A percentile compares a stretch with the other conserved stretches of the same genome.
phyloP scores from a whole-genome alignment of 768 basidiomycete species.

The Lepiota subincarnata region DNA sequence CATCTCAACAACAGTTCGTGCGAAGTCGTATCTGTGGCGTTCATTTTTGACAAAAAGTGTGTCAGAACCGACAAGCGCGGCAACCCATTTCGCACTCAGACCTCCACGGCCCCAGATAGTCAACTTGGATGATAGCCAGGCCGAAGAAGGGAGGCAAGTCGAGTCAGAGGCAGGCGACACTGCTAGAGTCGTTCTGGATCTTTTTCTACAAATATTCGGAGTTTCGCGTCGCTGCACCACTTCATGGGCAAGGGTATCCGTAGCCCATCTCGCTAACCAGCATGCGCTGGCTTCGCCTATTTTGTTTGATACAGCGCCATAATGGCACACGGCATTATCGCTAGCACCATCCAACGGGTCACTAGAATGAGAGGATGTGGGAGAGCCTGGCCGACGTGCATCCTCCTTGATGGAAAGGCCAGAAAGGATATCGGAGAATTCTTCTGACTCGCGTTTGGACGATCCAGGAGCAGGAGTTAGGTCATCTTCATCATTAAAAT shows the following conservation, averaged over 20 bases:
- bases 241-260: conserved; percentile 70
- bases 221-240: conserved; percentile 29
- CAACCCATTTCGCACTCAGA: conserved; percentile 66
- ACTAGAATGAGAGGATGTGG: conserved; percentile 14
- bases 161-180: conserved; percentile 12
- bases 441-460: conserved; percentile 14
- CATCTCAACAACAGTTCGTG: conserved; percentile 71
- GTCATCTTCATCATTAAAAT: conserved; percentile 34
- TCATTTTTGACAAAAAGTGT: conserved; percentile 77
- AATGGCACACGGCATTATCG: conserved; percentile 50
- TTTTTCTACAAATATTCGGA: conserved; percentile 15
- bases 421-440: conserved; percentile 13
- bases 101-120: conserved; percentile 75
- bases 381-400: background rate
- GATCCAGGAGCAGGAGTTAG: background rate
- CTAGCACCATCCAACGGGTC: conserved; percentile 16
- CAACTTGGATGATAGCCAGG: conserved; percentile 27
- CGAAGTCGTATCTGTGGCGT: conserved; percentile 75
- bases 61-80: conserved; percentile 72
- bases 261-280: conserved; percentile 86
- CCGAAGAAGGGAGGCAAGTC: conserved; percentile 12
- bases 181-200: conserved; percentile 18
- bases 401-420: conserved; percentile 8
- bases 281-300: conserved; percentile 87
- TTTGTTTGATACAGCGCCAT: conserved; percentile 87